These are phyloP conservation scores for Pseudocohnilembus persalinus DNA, from an alignment of 169 alveolate species.

Conservation along the genomic window DNA sequence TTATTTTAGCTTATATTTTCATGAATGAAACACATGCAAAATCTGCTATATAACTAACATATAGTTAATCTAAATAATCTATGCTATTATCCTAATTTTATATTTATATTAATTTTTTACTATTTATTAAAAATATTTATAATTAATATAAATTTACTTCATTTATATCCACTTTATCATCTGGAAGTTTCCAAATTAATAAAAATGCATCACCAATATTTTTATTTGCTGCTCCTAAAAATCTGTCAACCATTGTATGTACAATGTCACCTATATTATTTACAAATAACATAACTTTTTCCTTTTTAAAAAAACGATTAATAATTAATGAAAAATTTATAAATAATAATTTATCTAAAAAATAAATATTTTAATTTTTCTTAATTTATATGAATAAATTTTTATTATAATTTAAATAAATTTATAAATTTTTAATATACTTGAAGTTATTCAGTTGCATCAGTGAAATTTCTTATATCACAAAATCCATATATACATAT, in stretches of 20 bases:
- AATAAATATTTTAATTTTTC: not conserved
- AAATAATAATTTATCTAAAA: not conserved
- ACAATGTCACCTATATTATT: conserved; percentile 89
- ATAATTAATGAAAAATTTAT: not conserved
- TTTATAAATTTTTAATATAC: not conserved
- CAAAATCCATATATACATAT: conserved; percentile 86
- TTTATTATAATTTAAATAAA: too few species aligned
- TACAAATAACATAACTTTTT: conserved; percentile 82
- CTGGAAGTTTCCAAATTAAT: conserved; percentile 48
- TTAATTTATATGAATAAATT: too few species aligned
- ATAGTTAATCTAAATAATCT: conserved; percentile 16
- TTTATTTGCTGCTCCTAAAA: conserved; percentile 83
- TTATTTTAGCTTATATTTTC: conserved; percentile 66
- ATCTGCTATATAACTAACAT: conserved; percentile 60
- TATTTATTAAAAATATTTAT: too few species aligned
- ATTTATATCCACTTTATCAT: conserved; percentile 30
- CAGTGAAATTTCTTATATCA: conserved; percentile 82
- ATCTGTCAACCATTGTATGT: conserved; percentile 80
- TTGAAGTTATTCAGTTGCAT: conserved; percentile 81
- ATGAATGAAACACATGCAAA: conserved; percentile 61
- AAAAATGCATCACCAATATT: conserved; percentile 73
- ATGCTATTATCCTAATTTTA: conserved; percentile 31
- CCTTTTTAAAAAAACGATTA: too few species aligned
- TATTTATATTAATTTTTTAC: not conserved
- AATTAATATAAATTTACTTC: not conserved